Base-by-base conservation (phyloP, 192 early-diverging fungal species). In the Linderina pennispora region DNA sequence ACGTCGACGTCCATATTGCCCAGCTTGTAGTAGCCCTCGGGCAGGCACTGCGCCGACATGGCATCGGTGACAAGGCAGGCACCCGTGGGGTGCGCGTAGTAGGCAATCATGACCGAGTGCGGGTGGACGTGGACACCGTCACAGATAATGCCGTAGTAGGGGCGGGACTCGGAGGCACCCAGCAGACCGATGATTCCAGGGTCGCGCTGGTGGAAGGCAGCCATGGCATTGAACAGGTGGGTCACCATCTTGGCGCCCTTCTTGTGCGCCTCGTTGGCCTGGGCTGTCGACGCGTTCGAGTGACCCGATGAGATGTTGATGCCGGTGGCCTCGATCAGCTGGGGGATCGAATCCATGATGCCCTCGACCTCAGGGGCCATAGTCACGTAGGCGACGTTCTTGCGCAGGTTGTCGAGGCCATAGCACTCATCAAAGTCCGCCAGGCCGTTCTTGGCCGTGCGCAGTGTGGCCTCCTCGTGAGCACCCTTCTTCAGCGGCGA, bases 191-290 rank as follows among this genome's bases (percentile, higher is more conserved):
- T 78, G 37, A 87, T 63, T 34, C 87, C 89, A 4, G 89, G 89
- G 53, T 91, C 87, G 39, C 89, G 81, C 63, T 91, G 89, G 62
- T 91, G 89, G 59, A 91, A 91, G 48, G 83, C 48, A 25, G 82
- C 80, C 89, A 89, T 89, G 25, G 89, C 89, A 48, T 91, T 91
- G 65, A 89, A 91, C 37, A 91, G 60, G 52, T 91, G 89, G 0
- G 89, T 89, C 32, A 91, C 83, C 57, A 80, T 79, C 1, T 68
- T 79, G 3, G 85, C 85, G 8, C 87, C 87, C 7, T 64, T 74
- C 3, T 55, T 47, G 33, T 83, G 65, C 0, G 82, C 87, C 19
- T 55, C 52, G 41, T 80, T 80, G 8, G 84, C 83, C 50, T 81
- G 68, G 14, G 69, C 75, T 15, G 80, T 76, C 14, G 76, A 80